These are phyloP conservation scores for Capsicum rhomboideum DNA, from an alignment of 257 asterid genomes.

Conservation along the genomic window DNA sequence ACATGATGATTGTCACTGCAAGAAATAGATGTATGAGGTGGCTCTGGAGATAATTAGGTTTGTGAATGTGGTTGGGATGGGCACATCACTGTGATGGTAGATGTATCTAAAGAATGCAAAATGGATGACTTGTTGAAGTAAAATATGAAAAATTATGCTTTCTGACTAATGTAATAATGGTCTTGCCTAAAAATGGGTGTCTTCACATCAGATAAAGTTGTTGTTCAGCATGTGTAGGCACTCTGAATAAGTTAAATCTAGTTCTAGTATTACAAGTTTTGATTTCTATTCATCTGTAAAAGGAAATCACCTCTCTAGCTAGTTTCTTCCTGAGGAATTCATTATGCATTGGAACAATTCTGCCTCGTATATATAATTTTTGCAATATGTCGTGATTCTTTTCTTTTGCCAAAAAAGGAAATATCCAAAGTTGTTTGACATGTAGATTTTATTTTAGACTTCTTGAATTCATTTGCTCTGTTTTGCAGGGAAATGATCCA, in stretches of 20 bases:
- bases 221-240: background rate
- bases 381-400: background rate
- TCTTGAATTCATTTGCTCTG: constrained; percentile 7
- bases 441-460: background rate
- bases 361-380: background rate
- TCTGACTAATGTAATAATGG: background rate
- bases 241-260: background rate
- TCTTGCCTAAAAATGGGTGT: background rate
- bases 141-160: background rate
- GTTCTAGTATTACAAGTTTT: background rate
- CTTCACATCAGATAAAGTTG: background rate
- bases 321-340: background rate
- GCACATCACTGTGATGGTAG: background rate
- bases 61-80: background rate
- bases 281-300: background rate
- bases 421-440: background rate
- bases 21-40: background rate
- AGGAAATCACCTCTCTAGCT: background rate
- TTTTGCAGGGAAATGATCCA: constrained; percentile 93
- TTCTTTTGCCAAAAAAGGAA: background rate
- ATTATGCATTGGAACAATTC: background rate
- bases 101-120: background rate
- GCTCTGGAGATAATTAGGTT: background rate
- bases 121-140: background rate
- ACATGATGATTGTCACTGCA: background rate